Evolutionary conservation across 495 filamentous ascomycete species (phyloP), one percentile per base, ranked within the genome.

Genomic region (Rhizodiscina lignyota): DNA sequence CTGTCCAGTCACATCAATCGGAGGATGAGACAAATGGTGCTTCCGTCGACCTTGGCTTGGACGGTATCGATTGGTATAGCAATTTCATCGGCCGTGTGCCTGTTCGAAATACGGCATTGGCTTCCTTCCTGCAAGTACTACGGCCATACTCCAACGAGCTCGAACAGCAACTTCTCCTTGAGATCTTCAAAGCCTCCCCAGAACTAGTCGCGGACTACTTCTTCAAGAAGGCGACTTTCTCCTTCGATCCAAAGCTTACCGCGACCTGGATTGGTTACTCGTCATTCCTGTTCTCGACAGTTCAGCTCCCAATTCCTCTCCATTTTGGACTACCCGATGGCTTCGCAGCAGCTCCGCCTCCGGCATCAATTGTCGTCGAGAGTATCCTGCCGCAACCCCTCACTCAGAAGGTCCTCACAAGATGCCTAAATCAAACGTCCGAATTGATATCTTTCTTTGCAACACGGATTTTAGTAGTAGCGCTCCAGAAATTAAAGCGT

Each of bases 261-360:
- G 66, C 82, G 0, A 87, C 86, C 3, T 99, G 89, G 89, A 77
- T 96, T 44, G 85, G 86, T 15, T 94, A 86, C 49, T 84, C 81
- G 2, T 67, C 83, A 0, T 81, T 96, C 36, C 56, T 99, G 4
- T 86, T 89, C 51, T 78, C 77, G 17, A 65, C 68, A 1, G 67
- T 94, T 4, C 66, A 77, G 36, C 52, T 93, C 17, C 75, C 78
- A 10, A 60, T 91, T 30, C 83, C 83, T 11, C 44, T 58, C 5
- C 70, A 67, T 44, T 79, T 82, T 50, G 81, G 81, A 12, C 57
- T 60, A 16, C 38, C 33, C 5, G 46, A 52, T 1, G 42, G 51
- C 24, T 64, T 53, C 30, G 58, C 63, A 2, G 41, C 52, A 16
- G 59, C 77, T 13, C 86, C 86, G 20, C 83, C 85, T 2, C 79